Conservation (phyloP, 345 rosid species). For the Melaleuca quinquenervia region DNA sequence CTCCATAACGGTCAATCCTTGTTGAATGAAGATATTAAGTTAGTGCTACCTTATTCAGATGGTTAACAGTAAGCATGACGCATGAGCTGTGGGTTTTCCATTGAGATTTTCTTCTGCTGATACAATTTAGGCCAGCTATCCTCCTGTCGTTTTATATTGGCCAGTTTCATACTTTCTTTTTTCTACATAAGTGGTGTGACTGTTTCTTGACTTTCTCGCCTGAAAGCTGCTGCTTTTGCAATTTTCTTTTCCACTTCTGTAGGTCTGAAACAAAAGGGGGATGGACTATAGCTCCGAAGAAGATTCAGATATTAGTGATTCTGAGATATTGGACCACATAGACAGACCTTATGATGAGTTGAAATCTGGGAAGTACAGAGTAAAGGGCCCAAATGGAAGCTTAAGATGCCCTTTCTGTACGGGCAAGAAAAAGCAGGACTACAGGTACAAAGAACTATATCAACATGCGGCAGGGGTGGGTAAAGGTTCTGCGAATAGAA, state of each 20-base stretch:
- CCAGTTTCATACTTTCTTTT: not conserved
- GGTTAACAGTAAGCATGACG: not conserved
- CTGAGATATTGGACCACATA: conserved; percentile 48
- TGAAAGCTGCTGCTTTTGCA: not conserved
- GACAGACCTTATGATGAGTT: conserved; percentile 54
- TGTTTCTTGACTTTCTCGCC: not conserved
- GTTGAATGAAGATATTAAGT: not conserved
- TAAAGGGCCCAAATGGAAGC: conserved; percentile 37
- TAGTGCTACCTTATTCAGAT: not conserved
- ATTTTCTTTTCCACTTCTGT: not conserved
- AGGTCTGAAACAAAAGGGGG: not conserved
- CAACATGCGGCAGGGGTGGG: conserved; percentile 87
- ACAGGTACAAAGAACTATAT: conserved; percentile 66
- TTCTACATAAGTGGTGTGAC: not conserved
- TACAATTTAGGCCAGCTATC: not conserved
- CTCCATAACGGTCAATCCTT: not conserved
- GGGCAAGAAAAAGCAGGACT: conserved; percentile 83
- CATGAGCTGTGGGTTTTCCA: not conserved
- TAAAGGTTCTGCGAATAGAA: conserved; percentile 66
- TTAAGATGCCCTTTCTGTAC: conserved; percentile 79
- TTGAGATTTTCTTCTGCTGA: not conserved
- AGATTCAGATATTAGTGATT: conserved; percentile 76
- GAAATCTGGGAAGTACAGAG: conserved; percentile 36
- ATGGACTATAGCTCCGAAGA: conserved; percentile 61
- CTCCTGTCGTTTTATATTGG: not conserved